Conservation (phyloP, 169 alveolate genomes). For the Ichthyophthirius multifiliis region DNA sequence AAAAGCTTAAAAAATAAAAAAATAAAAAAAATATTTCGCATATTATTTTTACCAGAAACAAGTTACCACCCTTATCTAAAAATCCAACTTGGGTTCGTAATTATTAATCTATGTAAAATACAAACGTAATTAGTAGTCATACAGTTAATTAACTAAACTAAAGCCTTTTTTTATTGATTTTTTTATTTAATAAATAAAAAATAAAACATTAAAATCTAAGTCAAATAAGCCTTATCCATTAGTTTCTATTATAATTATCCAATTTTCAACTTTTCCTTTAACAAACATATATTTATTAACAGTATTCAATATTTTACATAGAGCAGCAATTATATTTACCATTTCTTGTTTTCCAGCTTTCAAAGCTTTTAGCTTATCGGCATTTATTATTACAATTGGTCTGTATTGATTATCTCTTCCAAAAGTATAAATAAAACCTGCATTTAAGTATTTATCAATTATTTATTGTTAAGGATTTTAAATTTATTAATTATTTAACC, state of each 20-base stretch:
- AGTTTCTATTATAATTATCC: background rate
- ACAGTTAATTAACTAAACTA: background rate
- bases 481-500: background rate
- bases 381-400: background rate
- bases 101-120: background rate
- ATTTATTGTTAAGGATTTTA: background rate
- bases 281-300: background rate
- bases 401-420: background rate
- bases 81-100: background rate
- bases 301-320: background rate
- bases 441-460: background rate
- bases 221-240: background rate
- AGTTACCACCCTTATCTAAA: background rate
- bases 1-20: background rate
- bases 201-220: background rate
- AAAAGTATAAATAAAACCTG: background rate
- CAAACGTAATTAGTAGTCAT: background rate
- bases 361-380: background rate
- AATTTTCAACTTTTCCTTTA: background rate
- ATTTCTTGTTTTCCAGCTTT: background rate
- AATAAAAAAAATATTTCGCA: background rate
- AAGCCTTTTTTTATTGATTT: background rate
- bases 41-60: background rate
- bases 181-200: background rate
- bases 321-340: background rate